Evolutionary conservation across 2,329 filamentous ascomycete species (phyloP).

Genomic region (Fonsecaea monophora): DNA sequence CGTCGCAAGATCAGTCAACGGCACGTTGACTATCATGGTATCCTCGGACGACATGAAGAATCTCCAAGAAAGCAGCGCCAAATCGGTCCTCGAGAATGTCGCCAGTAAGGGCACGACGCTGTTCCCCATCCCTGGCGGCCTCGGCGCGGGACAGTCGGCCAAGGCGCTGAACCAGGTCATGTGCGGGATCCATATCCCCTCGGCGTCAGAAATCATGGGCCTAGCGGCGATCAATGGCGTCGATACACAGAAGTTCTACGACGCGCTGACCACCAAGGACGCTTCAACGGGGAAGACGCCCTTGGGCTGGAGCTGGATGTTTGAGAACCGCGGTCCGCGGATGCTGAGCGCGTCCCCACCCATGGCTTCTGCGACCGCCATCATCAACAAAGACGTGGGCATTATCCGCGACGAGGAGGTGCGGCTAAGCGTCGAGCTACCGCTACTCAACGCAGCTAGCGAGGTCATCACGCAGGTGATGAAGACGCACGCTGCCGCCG

Average conservation of each 20-base stretch:
- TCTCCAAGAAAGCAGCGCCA: slow-evolving; percentile 59
- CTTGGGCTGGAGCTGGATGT: slow-evolving; percentile 66
- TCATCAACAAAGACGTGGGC: slow-evolving; percentile 64
- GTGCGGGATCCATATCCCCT: slow-evolving; percentile 68
- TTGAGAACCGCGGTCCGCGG: slow-evolving; percentile 64
- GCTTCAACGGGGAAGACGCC: slow-evolving; percentile 43
- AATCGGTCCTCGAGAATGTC: slow-evolving; percentile 68
- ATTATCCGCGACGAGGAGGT: slow-evolving; percentile 40
- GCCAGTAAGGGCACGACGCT: slow-evolving; percentile 65
- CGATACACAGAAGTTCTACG: slow-evolving; percentile 53
- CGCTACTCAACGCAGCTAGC: slow-evolving; percentile 37
- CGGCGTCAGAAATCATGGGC: slow-evolving; percentile 66
- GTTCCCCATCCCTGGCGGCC: slow-evolving; percentile 65
- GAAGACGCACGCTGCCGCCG: slow-evolving; percentile 37
- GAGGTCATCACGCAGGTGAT: slow-evolving; percentile 35
- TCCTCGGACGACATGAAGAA: slow-evolving; percentile 63
- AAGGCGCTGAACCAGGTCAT: slow-evolving; percentile 70
- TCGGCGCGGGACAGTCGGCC: slow-evolving; percentile 67
- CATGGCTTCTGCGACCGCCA: slow-evolving; percentile 64
- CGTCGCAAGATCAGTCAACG: slow-evolving; percentile 70
- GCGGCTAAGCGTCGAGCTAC: slow-evolving; percentile 35
- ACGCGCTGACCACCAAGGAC: slow-evolving; percentile 46
- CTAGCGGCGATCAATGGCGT: slow-evolving; percentile 65
- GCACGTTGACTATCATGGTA: slow-evolving; percentile 78
- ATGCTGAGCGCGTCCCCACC: slow-evolving; percentile 63